A percentile compares a stretch with the other conserved stretches of the same genome.
Conservation (phyloP, 176 grass and related monocot species). For the Triticum timopheevii region DNA sequence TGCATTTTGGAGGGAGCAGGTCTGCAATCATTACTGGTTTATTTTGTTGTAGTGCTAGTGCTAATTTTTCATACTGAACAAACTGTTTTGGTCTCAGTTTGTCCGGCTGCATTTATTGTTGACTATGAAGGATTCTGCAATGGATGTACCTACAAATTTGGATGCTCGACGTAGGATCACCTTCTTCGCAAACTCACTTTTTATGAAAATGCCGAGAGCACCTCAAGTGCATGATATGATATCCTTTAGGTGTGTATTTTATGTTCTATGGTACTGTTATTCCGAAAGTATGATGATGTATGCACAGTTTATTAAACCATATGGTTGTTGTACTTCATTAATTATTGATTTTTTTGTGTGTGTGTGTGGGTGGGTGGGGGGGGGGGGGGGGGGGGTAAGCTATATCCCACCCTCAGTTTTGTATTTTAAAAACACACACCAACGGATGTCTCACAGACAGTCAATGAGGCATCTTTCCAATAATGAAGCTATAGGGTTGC, state of each 20-base stretch:
- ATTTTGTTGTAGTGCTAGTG: background rate
- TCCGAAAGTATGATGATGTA: background rate
- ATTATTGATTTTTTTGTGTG: background rate
- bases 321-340: background rate
- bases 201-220: conserved; percentile 72
- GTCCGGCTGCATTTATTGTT: conserved; percentile 59
- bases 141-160: conserved; percentile 70
- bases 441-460: background rate
- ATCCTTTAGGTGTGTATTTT: conserved; percentile 64
- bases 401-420: background rate
- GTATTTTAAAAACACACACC: background rate
- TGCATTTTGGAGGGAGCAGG: conserved; percentile 59
- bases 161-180: conserved; percentile 82
- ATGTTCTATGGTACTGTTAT: conserved; percentile 14
- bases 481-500: background rate
- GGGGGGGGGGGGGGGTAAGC: background rate
- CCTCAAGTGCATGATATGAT: conserved; percentile 68
- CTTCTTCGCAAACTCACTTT: conserved; percentile 78
- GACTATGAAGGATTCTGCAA: conserved; percentile 72
- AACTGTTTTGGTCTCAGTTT: conserved; percentile 42
- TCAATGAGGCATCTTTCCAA: conserved; percentile 8
- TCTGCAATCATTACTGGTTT: conserved; percentile 26
- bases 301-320: background rate
- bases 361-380: no score
- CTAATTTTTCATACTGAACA: conserved; percentile 29